Base-by-base conservation (phyloP, 495 filamentous ascomycete genomes). In the Oleoguttula mirabilis region DNA sequence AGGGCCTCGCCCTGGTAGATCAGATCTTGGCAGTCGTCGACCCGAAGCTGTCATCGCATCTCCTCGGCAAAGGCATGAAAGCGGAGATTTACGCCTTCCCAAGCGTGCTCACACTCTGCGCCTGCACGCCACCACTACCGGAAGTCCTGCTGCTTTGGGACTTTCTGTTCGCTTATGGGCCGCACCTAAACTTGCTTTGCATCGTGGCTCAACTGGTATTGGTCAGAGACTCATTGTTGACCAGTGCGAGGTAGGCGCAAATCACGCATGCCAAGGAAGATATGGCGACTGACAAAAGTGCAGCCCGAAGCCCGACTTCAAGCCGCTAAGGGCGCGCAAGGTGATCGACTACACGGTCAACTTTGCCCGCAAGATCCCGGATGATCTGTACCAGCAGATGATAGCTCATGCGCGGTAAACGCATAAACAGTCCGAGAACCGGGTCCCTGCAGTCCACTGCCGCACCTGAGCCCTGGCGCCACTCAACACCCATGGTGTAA, bases 61-160 rank as follows among this genome's bases (percentile, higher is more conserved):
- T 99, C 27, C 77, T 82, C 34, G 72, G 75, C 30, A 94, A 94
- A 60, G 79, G 79, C 23, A 72, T 99, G 65, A 77, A 81, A 43
- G 90, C 90, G 2, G 83, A 94, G 63, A 75, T 99, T 19, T 99
- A 95, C 56, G 92, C 87, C n/a, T 99, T 99, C 56, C 84, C 90
- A 5, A 92, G 85, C 8, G 90, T 99, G 0, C 68, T 96, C 27
- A 99, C 90, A 0, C 69, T 96, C 14, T 94, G 84, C 57, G 90
- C 92, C 23, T 95, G 90, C 53, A 96, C 92, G 17, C 92, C 92
- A n/a, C 92, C 90, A 2, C 60, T 99, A 25, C 90, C 88, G 0
- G 88, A 99, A 56, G 90, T 99, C 4, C 65, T 98, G 25, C 75
- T 80, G 40, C 70, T 96, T n/a, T 99, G 90, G 90, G 90, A 99